Conservation (phyloP, 495 filamentous ascomycete species). For the Hyphodiscus hymeniophilus region DNA sequence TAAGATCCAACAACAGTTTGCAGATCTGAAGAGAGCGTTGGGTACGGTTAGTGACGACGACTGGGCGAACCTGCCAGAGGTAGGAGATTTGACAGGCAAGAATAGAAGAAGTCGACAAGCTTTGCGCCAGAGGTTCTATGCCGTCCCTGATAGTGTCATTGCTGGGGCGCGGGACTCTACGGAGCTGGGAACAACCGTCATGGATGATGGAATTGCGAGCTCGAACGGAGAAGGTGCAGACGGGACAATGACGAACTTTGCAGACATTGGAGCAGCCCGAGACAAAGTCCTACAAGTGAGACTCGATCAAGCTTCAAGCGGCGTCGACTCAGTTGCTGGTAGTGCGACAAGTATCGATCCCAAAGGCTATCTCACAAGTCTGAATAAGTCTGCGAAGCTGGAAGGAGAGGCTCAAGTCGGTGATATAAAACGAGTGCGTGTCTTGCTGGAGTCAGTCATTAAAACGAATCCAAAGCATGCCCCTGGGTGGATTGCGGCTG, state of each 20-base stretch:
- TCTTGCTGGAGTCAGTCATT: slow-evolving; percentile 86
- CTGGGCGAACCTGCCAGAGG: slow-evolving; percentile 92
- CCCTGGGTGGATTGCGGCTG: slow-evolving; percentile 93
- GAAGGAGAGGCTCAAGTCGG: slow-evolving; percentile 79
- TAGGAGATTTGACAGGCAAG: slow-evolving; percentile 91
- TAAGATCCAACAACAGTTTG: slow-evolving; percentile 98
- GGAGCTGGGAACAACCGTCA: slow-evolving; percentile 77
- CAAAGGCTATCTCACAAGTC: slow-evolving; percentile 87
- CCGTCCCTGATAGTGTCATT: slow-evolving; percentile 93
- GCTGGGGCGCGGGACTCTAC: slow-evolving; percentile 70
- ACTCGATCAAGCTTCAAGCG: slow-evolving; percentile 79
- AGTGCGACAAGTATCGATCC: slow-evolving; percentile 90
- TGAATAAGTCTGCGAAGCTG: slow-evolving; percentile 68
- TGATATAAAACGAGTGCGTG: slow-evolving; percentile 92
- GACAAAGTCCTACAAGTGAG: slow-evolving; percentile 88
- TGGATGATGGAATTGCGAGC: slow-evolving; percentile 57
- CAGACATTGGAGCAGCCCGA: slow-evolving; percentile 91
- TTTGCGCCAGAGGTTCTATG: slow-evolving; percentile 80
- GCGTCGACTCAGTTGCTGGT: slow-evolving; percentile 62
- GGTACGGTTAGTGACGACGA: slow-evolving; percentile 88
- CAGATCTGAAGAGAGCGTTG: slow-evolving; percentile 85
- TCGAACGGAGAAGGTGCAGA: slow-evolving; percentile 47
- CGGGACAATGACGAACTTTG: slow-evolving; percentile 94
- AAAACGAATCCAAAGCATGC: slow-evolving; percentile 92
- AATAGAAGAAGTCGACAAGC: slow-evolving; percentile 80